Conservation (phyloP, 768 basidiomycete genomes). For the Rhizopogon vesiculosus region DNA sequence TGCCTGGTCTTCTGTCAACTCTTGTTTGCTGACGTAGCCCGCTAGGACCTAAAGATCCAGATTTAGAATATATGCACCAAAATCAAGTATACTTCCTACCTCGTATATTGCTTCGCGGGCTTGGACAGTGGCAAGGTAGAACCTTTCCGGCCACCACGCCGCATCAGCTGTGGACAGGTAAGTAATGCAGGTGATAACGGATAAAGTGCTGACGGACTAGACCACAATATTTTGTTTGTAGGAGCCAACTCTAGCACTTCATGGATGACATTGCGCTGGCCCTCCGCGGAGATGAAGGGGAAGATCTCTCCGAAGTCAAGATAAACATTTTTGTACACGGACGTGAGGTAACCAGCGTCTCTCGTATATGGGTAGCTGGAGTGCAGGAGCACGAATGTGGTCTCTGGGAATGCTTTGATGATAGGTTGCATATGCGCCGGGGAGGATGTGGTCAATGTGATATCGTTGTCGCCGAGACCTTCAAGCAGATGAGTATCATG, state of each 20-base stretch:
- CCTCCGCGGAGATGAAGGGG: constrained; percentile 57
- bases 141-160: constrained; percentile 76
- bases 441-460: constrained; percentile 51
- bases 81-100: constrained; percentile 28
- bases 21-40: constrained; percentile 41
- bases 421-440: constrained; percentile 66
- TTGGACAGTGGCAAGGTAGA: constrained; percentile 63
- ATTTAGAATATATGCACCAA: neutral
- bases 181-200: neutral
- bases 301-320: constrained; percentile 82
- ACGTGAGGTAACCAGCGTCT: constrained; percentile 73
- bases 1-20: constrained; percentile 53
- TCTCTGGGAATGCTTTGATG: constrained; percentile 57
- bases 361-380: constrained; percentile 75
- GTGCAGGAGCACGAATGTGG: constrained; percentile 66
- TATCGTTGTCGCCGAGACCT: constrained; percentile 70
- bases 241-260: constrained; percentile 70
- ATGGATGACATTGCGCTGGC: constrained; percentile 54
- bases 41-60: constrained; percentile 45
- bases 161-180: constrained; percentile 43
- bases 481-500: neutral
- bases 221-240: constrained; percentile 80
- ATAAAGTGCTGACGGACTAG: constrained; percentile 42
- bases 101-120: constrained; percentile 57
- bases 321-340: constrained; percentile 70